phyloP scores from a whole-genome alignment of 768 basidiomycete species.

The Sutorius australiensis region DNA sequence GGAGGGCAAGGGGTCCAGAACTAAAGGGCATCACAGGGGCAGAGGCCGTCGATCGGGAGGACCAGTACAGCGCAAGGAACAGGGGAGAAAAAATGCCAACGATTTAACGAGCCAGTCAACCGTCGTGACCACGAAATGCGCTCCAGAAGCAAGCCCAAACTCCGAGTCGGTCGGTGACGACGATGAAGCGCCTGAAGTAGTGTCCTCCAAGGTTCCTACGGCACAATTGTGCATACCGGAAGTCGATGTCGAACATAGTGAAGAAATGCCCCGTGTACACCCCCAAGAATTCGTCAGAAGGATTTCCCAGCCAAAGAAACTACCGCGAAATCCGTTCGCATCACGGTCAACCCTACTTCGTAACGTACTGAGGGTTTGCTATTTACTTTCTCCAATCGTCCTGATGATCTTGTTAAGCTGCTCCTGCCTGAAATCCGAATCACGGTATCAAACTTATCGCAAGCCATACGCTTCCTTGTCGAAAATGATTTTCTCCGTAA shows the following conservation, averaged over 20 bases:
- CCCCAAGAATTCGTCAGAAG: slow-evolving; percentile 19
- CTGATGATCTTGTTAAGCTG: slow-evolving; percentile 44
- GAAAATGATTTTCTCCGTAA: slow-evolving; percentile 82
- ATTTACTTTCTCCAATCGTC: neutral
- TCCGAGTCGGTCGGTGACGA: slow-evolving; percentile 34
- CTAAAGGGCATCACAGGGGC: slow-evolving; percentile 24
- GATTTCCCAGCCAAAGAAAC: slow-evolving; percentile 44
- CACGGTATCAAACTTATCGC: slow-evolving; percentile 88
- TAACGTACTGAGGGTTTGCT: slow-evolving; percentile 49
- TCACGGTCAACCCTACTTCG: slow-evolving; percentile 69
- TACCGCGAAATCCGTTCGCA: slow-evolving; percentile 61
- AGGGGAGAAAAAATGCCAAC: neutral
- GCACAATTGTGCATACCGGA: slow-evolving; percentile 1
- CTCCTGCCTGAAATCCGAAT: slow-evolving; percentile 81
- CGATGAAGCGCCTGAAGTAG: slow-evolving; percentile 51
- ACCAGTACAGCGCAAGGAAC: neutral
- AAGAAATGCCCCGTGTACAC: neutral
- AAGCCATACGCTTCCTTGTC: slow-evolving; percentile 86
- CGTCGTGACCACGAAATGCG: neutral
- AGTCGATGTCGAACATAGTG: slow-evolving; percentile 2
- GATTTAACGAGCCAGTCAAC: neutral
- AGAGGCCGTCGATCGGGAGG: slow-evolving; percentile 29
- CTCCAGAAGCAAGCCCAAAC: slow-evolving; percentile 5
- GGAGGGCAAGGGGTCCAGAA: slow-evolving; percentile 5
- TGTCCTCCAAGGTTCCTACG: slow-evolving; percentile 48